These are phyloP conservation scores for Claviceps sp. DNA, from an alignment of 2,329 filamentous ascomycete genomes.

Conservation along the genomic window DNA sequence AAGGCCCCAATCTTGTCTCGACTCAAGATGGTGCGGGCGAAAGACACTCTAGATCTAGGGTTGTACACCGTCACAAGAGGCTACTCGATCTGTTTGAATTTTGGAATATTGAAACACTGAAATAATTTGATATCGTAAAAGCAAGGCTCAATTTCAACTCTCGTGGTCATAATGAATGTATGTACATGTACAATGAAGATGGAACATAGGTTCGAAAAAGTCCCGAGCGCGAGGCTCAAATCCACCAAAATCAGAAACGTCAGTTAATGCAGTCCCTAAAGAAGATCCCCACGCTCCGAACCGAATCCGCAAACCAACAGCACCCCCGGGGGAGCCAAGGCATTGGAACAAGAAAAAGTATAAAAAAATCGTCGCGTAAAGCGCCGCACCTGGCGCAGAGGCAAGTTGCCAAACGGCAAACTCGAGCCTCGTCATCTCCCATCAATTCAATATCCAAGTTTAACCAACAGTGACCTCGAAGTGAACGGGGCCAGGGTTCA, in stretches of 20 bases:
- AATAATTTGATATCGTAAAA: too few species aligned
- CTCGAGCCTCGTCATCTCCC: not conserved
- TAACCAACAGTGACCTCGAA: conserved; percentile 22
- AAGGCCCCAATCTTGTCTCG: too few species aligned
- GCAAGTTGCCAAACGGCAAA: not conserved
- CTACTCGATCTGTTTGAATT: too few species aligned
- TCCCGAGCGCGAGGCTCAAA: not conserved
- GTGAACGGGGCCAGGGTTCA: conserved; percentile 15
- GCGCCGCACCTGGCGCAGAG: not conserved
- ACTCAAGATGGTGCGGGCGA: too few species aligned
- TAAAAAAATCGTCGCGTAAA: not conserved
- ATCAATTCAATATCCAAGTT: not conserved
- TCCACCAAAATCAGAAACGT: not conserved
- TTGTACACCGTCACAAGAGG: too few species aligned
- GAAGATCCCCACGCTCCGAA: not conserved
- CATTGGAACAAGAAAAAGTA: not conserved
- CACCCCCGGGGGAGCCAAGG: not conserved
- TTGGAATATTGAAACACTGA: too few species aligned
- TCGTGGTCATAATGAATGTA: conserved; percentile 2
- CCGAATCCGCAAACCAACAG: not conserved
- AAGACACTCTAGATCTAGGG: too few species aligned
- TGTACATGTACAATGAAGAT: conserved; percentile 6
- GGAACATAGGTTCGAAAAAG: conserved; percentile 5
- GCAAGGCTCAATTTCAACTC: too few species aligned
- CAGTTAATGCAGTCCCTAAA: conserved; percentile 1